Percentiles rank a stretch among this genome's conserved stretches.
These are phyloP conservation scores for Daldinia grandis DNA, from an alignment of 495 filamentous ascomycete species.

Conservation along the genomic window DNA sequence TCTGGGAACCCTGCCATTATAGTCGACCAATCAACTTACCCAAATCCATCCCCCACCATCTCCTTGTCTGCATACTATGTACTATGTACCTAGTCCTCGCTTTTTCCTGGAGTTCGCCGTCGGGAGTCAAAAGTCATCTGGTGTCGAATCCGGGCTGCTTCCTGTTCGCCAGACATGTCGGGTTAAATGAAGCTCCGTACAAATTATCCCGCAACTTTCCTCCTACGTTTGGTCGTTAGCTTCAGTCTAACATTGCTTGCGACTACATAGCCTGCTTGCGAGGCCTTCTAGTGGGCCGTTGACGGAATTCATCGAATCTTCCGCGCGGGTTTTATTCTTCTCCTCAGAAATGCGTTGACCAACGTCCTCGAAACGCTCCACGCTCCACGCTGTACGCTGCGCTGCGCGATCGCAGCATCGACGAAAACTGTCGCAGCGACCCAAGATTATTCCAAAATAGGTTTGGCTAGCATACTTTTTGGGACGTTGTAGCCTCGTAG, in stretches of 20 bases:
- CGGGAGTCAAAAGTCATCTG: constrained; percentile 32
- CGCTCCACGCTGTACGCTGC: too few relatives aligned
- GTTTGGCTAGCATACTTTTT: constrained; percentile 2
- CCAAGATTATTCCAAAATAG: not conserved
- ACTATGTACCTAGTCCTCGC: constrained; percentile 13
- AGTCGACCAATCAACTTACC: constrained; percentile 22
- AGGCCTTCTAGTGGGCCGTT: constrained; percentile 14
- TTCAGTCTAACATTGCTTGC: constrained; percentile 18
- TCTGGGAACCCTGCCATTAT: constrained; percentile 19
- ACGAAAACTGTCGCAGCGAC: constrained; percentile 10
- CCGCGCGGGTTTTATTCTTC: constrained; percentile 18
- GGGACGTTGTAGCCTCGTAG: not conserved
- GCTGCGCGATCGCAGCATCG: constrained; percentile 35
- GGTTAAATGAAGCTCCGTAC: constrained; percentile 32
- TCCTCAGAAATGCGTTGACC: constrained; percentile 31
- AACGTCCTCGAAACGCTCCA: constrained; percentile 16
- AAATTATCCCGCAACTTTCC: constrained; percentile 18
- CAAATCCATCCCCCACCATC: constrained; percentile 38
- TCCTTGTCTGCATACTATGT: constrained; percentile 21
- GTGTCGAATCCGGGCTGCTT: constrained; percentile 17
- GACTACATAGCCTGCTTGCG: constrained; percentile 16
- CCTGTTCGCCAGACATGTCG: constrained; percentile 10
- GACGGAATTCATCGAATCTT: constrained; percentile 19
- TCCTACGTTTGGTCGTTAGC: constrained; percentile 24
- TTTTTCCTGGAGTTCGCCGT: constrained; percentile 30